Base-by-base conservation (phyloP, 441 rosid genomes). In the Pelargonium exstipulatum region DNA sequence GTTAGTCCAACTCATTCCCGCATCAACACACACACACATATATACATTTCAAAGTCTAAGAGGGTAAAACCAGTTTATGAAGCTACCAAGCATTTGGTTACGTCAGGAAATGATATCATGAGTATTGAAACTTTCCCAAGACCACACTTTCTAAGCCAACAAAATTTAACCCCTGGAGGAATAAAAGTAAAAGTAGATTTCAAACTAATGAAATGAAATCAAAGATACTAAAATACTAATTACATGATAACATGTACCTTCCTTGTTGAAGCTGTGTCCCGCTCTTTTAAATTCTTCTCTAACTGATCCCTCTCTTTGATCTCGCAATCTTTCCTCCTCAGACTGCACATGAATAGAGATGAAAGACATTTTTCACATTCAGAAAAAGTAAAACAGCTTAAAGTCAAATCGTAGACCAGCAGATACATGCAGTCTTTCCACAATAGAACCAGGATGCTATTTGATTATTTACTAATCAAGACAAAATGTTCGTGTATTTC, bases 291-390 rank as follows among this genome's bases (percentile, higher is more conserved):
- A 79, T 90, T 85, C 77, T 61, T 85, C 79, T 95, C 99, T 67
- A 95, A 78, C 65, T 91, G 88, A 77, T 95, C 96, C 81, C 83
- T 95, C 99, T 77, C 78, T 85, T 79, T 91, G 97, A 79, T 95
- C 99, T 40, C 83, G 99, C 83, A 83, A 29, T 72, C 87, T 88
- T 82, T 95, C 99, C 77, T 91, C 96, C 76, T 95, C 99, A 2
- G 97, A 89, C 97, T 92, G 80, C 77, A 75, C 63, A 74, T 7
- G 51, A 70, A 62, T 43, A 73, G 9, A 73, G 29, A 70, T 24
- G 51, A n/a, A 70, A 61, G 20, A 72, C 48, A 75, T 42, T 53
- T 65, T 69, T 62, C 37, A 66, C 45, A 75, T 62, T 71, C 42
- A 65, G 45, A 64, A 45, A 65, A 24, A 58, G 61, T 22, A 57